Percentiles rank a stretch among this genome's conserved stretches.
These are phyloP conservation scores for Wilhelminamyces savonicus DNA, from an alignment of 805 yeast species.

Conservation along the genomic window DNA sequence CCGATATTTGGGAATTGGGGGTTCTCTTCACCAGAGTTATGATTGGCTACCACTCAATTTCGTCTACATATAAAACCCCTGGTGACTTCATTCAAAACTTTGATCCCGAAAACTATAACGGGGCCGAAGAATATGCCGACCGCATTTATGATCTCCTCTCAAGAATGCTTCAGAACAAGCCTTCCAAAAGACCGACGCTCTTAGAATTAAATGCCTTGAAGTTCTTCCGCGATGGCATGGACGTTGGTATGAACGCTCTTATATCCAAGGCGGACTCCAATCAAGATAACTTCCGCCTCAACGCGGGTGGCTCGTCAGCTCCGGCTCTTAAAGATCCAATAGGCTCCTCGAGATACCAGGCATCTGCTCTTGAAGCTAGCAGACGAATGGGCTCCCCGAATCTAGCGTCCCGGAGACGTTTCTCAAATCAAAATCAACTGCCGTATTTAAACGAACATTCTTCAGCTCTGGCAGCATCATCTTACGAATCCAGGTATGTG, in stretches of 20 bases:
- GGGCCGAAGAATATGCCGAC: slow-evolving; percentile 62
- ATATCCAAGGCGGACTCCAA: background rate
- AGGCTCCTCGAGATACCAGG: too few species aligned
- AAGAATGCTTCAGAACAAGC: slow-evolving; percentile 56
- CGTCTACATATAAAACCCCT: slow-evolving; percentile 51
- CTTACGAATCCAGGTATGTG: slow-evolving; percentile 52
- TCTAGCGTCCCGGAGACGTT: too few species aligned
- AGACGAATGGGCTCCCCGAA: too few species aligned
- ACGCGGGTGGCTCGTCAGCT: background rate
- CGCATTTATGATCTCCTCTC: slow-evolving; percentile 61
- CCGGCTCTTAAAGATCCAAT: background rate
- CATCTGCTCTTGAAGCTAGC: slow-evolving; percentile 6
- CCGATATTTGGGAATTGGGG: slow-evolving; percentile 94
- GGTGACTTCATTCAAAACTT: slow-evolving; percentile 29
- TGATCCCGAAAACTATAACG: slow-evolving; percentile 32
- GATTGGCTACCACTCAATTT: slow-evolving; percentile 48
- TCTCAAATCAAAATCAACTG: slow-evolving; percentile 16
- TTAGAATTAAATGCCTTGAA: slow-evolving; percentile 79
- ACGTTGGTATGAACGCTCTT: background rate
- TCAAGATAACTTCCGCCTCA: background rate
- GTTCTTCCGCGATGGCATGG: slow-evolving; percentile 65
- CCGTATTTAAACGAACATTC: slow-evolving; percentile 1
- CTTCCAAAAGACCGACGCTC: slow-evolving; percentile 73
- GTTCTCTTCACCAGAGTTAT: slow-evolving; percentile 49
- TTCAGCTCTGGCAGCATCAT: slow-evolving; percentile 9